phyloP scores from a whole-genome alignment of 2,329 filamentous ascomycete species.

The Penicillium sp. region DNA sequence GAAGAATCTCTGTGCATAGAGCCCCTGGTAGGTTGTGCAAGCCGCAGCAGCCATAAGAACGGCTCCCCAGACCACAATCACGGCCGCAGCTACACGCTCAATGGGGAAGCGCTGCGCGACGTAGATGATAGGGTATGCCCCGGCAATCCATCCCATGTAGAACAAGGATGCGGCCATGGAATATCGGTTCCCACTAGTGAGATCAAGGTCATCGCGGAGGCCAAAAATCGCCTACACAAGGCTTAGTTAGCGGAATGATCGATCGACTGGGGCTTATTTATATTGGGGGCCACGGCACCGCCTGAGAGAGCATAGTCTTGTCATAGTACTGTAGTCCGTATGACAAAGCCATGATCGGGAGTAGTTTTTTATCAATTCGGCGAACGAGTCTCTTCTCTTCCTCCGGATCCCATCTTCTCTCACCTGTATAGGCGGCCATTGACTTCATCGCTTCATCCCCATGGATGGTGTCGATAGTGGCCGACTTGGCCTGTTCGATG shows the following conservation, averaged over 20 bases:
- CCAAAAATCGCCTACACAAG: slow-evolving; percentile 47
- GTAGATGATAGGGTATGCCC: slow-evolving; percentile 51
- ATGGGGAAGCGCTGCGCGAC: slow-evolving; percentile 54
- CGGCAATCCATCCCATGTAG: slow-evolving; percentile 56
- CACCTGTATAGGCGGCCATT: slow-evolving; percentile 48
- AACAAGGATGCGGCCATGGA: slow-evolving; percentile 53
- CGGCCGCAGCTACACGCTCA: slow-evolving; percentile 48
- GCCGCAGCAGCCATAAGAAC: slow-evolving; percentile 40
- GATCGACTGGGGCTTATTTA: too few species aligned
- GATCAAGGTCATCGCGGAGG: slow-evolving; percentile 46
- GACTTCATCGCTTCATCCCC: slow-evolving; percentile 49
- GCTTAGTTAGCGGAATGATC: neutral
- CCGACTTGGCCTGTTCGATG: too few species aligned
- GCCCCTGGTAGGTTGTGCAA: slow-evolving; percentile 43
- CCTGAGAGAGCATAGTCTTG: slow-evolving; percentile 60
- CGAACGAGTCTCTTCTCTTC: slow-evolving; percentile 51
- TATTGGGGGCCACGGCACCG: slow-evolving; percentile 25
- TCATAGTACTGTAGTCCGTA: slow-evolving; percentile 57
- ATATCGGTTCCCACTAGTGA: slow-evolving; percentile 50
- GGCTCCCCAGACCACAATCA: slow-evolving; percentile 15
- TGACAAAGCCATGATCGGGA: slow-evolving; percentile 54
- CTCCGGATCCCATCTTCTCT: slow-evolving; percentile 47
- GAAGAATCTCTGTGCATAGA: slow-evolving; percentile 58
- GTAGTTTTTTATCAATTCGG: slow-evolving; percentile 50
- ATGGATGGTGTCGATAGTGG: slow-evolving; percentile 40